Evolutionary conservation across 495 filamentous ascomycete genomes (phyloP).

Genomic region (Penicillium odoratum): DNA sequence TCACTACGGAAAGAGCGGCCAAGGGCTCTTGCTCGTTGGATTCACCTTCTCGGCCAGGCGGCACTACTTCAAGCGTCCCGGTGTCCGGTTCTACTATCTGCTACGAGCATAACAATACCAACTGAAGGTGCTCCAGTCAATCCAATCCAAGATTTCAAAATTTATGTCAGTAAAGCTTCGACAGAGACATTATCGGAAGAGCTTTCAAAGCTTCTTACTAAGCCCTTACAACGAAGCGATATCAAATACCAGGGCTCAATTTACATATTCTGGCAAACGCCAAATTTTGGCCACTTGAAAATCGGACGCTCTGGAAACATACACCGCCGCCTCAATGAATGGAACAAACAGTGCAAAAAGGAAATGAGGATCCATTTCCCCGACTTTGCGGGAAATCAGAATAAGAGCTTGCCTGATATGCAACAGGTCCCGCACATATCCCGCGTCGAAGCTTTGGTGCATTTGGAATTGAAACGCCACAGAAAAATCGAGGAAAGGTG

Average conservation of each 20-base stretch:
- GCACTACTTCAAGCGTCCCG: not conserved
- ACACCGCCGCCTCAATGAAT: conserved; percentile 9
- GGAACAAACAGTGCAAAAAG: conserved; percentile 18
- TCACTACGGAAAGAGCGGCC: not conserved
- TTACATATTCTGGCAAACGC: conserved; percentile 20
- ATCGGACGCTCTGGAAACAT: conserved; percentile 14
- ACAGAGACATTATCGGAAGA: conserved; percentile 4
- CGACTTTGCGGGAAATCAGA: not conserved
- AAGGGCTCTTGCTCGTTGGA: conserved; percentile 9
- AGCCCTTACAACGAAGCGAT: conserved; percentile 8
- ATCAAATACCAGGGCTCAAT: conserved; percentile 14
- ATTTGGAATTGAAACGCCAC: conserved; percentile 13
- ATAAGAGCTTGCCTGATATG: conserved; percentile 2
- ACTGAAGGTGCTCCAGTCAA: not conserved
- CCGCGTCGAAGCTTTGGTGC: conserved; percentile 21
- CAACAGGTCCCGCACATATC: conserved; percentile 15
- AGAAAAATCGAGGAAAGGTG: conserved; percentile 15
- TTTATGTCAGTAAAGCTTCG: conserved; percentile 4
- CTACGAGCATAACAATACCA: too few relatives aligned
- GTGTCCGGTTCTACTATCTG: too few relatives aligned
- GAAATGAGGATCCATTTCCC: conserved; percentile 11
- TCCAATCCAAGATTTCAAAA: conserved; percentile 5
- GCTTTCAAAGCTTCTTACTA: conserved; percentile 9
- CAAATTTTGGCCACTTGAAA: conserved; percentile 23
- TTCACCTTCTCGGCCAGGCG: not conserved